Percentiles rank a stretch among this genome's conserved stretches.
Evolutionary conservation across 2,329 filamentous ascomycete genomes (phyloP).

Genomic region (Cercospora citrullina): DNA sequence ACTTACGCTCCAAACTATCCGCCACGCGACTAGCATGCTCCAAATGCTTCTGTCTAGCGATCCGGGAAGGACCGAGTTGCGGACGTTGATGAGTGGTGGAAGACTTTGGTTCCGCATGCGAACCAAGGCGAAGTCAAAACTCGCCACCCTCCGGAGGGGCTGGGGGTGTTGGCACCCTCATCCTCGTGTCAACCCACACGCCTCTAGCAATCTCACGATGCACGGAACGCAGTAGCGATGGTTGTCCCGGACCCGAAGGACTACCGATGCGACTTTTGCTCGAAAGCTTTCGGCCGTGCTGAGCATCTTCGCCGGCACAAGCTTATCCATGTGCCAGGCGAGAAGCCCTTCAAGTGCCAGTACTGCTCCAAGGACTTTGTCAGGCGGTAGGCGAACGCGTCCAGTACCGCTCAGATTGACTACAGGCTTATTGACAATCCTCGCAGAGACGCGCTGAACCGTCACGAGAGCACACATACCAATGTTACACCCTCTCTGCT

Average conservation of each 20-base stretch:
- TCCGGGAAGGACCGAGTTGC: background rate
- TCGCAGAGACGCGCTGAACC: conserved; percentile 31
- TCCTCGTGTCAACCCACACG: conserved; percentile 1
- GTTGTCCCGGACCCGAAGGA: conserved; percentile 10
- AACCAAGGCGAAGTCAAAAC: background rate
- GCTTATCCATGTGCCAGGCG: conserved; percentile 27
- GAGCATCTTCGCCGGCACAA: conserved; percentile 34
- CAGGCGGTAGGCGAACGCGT: conserved; percentile 21
- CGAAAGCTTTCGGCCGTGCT: conserved; percentile 29
- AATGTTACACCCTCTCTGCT: conserved; percentile 20
- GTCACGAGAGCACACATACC: conserved; percentile 32
- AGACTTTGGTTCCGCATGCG: background rate
- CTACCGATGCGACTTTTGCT: conserved; percentile 26
- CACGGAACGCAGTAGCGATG: conserved; percentile 8
- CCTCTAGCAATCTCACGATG: background rate
- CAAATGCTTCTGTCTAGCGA: background rate
- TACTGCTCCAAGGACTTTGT: conserved; percentile 32
- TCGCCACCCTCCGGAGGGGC: conserved; percentile 10
- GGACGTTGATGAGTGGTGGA: background rate
- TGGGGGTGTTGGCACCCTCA: background rate
- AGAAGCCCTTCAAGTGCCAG: conserved; percentile 29
- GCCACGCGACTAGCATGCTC: background rate
- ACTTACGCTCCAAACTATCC: background rate
- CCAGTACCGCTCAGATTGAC: background rate
- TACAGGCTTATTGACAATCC: background rate